Percentiles rank a stretch among this genome's conserved stretches.
These are phyloP conservation scores for Vigna radiata DNA, from an alignment of 306 rosid species.

Conservation along the genomic window DNA sequence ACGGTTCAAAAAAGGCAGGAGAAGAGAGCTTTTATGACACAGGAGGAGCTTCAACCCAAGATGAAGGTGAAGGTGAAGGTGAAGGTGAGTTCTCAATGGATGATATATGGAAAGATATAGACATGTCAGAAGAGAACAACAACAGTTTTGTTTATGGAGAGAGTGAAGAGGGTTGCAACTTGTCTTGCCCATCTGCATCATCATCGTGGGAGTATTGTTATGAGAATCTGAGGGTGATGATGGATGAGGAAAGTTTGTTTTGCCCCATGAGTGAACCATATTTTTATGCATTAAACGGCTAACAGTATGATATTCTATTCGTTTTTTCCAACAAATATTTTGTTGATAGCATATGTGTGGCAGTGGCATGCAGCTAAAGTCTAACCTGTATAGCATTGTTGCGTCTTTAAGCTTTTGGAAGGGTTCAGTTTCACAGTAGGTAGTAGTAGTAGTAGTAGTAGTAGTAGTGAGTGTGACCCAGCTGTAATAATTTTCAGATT, in stretches of 20 bases:
- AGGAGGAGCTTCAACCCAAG: conserved; percentile 61
- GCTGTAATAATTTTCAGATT: conserved; percentile 50
- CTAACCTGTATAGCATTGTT: conserved; percentile 56
- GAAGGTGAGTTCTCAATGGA: conserved; percentile 69
- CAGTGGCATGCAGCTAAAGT: conserved; percentile 39
- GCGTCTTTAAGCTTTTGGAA: conserved; percentile 53
- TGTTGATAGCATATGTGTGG: conserved; percentile 52
- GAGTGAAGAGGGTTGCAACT: conserved; percentile 54
- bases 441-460: conserved; percentile 24
- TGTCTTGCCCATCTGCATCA: conserved; percentile 53
- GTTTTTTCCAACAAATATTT: conserved; percentile 53
- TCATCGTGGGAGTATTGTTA: conserved; percentile 61
- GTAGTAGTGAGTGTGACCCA: conserved; percentile 43
- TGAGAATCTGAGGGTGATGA: conserved; percentile 70
- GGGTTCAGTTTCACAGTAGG: conserved; percentile 24
- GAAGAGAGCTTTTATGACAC: conserved; percentile 85
- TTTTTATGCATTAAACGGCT: conserved; percentile 61
- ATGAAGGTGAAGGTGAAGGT: conserved; percentile 19
- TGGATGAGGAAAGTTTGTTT: conserved; percentile 67
- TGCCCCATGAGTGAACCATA: conserved; percentile 58
- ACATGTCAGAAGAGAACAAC: conserved; percentile 56
- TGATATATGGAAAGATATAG: conserved; percentile 95
- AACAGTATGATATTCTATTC: conserved; percentile 39
- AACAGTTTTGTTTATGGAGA: conserved; percentile 33
- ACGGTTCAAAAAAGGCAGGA: conserved; percentile 57